phyloP scores from a whole-genome alignment of 805 yeast species.

The Cephaloascus albidus region DNA sequence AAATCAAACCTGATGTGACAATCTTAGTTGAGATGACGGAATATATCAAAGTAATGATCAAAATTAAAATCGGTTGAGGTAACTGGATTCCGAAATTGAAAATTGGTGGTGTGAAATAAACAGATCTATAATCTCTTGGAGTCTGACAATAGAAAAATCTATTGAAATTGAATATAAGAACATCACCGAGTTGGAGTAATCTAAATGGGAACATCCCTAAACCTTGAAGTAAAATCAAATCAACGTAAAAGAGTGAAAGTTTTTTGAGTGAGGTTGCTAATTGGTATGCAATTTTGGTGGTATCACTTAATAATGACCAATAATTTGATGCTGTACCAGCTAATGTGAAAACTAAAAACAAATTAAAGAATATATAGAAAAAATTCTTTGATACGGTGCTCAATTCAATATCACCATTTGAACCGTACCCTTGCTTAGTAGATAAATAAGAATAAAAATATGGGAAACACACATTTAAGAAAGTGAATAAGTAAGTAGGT shows the following conservation, averaged over 20 bases:
- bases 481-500: slow-evolving; percentile 51
- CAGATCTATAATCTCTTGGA: slow-evolving; percentile 41
- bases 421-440: slow-evolving; percentile 40
- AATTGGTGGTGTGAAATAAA: slow-evolving; percentile 46
- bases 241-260: slow-evolving; percentile 45
- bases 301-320: slow-evolving; percentile 46
- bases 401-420: slow-evolving; percentile 51
- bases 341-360: slow-evolving; percentile 51
- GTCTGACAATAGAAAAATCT: slow-evolving; percentile 31
- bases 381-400: slow-evolving; percentile 50
- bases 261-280: slow-evolving; percentile 43
- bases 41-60: slow-evolving; percentile 49
- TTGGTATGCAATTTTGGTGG: slow-evolving; percentile 48
- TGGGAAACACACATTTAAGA: slow-evolving; percentile 43
- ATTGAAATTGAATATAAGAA: slow-evolving; percentile 34
- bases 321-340: slow-evolving; percentile 57
- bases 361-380: slow-evolving; percentile 49
- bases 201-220: slow-evolving; percentile 53
- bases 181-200: slow-evolving; percentile 46
- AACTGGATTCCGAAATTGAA: slow-evolving; percentile 54
- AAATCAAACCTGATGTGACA: slow-evolving; percentile 46
- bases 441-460: slow-evolving; percentile 45
- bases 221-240: slow-evolving; percentile 64
- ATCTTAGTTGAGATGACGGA: slow-evolving; percentile 55
- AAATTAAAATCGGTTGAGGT: slow-evolving; percentile 53